phyloP scores from a whole-genome alignment of 1,284 basidiomycete genomes.

The Cystobasidium pallidum region DNA sequence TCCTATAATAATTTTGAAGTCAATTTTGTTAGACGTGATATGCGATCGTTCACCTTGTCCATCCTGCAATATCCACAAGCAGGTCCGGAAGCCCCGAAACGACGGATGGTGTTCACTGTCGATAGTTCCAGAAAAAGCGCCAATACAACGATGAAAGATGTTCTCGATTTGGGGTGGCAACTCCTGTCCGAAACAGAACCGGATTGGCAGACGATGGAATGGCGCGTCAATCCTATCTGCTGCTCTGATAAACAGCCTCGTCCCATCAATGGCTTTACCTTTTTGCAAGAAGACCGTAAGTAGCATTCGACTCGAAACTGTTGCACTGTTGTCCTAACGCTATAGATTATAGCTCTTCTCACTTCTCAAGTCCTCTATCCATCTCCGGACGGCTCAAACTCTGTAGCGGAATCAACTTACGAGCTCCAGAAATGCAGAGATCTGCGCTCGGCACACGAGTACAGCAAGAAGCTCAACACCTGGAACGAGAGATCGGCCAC shows the following conservation, averaged over 20 bases:
- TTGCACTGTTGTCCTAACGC: not conserved
- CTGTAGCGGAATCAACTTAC: slow-evolving; percentile 50
- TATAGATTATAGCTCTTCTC: slow-evolving; percentile 45
- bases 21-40: slow-evolving; percentile 49
- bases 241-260: slow-evolving; percentile 40
- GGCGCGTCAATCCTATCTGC: slow-evolving; percentile 52
- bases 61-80: slow-evolving; percentile 48
- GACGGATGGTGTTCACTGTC: slow-evolving; percentile 44
- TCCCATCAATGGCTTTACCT: slow-evolving; percentile 39
- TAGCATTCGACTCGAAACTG: not conserved
- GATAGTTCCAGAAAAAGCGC: slow-evolving; percentile 13
- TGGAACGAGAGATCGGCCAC: slow-evolving; percentile 33
- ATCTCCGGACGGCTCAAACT: slow-evolving; percentile 49
- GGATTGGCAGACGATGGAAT: slow-evolving; percentile 46
- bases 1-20: slow-evolving; percentile 51
- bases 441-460: slow-evolving; percentile 49
- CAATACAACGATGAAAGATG: slow-evolving; percentile 26
- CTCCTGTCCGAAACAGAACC: slow-evolving; percentile 41
- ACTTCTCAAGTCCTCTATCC: slow-evolving; percentile 52
- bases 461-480: slow-evolving; percentile 37
- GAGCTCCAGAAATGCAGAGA: slow-evolving; percentile 47
- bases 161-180: slow-evolving; percentile 46
- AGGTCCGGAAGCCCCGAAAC: slow-evolving; percentile 49
- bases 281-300: slow-evolving; percentile 52
- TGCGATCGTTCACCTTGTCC: slow-evolving; percentile 50